Evolutionary conservation across 148 eudicot genomes (phyloP).

Genomic region (Pouteria glomerata): DNA sequence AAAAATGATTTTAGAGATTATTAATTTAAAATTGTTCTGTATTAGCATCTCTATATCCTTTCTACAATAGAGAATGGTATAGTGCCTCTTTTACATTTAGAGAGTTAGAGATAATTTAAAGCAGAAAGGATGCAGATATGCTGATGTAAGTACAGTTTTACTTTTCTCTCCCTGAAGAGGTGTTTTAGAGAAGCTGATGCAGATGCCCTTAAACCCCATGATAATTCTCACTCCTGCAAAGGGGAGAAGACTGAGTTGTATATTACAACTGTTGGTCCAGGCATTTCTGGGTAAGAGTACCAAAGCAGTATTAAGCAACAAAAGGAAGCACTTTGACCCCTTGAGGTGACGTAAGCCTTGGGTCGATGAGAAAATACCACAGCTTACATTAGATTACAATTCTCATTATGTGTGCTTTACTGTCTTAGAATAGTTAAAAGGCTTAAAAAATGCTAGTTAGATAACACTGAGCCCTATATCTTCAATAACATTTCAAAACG

Average conservation of each 20-base stretch:
- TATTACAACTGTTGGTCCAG: not conserved
- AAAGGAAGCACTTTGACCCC: not conserved
- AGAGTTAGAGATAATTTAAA: too few species aligned
- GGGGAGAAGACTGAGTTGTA: not conserved
- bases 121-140: too few species aligned
- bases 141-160: too few species aligned
- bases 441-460: not conserved
- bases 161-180: too few species aligned
- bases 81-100: too few species aligned
- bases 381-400: not conserved
- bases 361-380: not conserved
- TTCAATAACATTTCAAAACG: not conserved
- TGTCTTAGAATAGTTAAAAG: not conserved
- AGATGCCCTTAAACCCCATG: not conserved
- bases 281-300: not conserved
- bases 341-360: not conserved
- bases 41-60: too few species aligned
- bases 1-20: too few species aligned
- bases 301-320: not conserved
- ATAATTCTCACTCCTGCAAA: not conserved
- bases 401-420: not conserved
- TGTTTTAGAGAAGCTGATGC: not conserved
- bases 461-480: not conserved
- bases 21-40: too few species aligned
- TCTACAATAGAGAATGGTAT: too few species aligned